phyloP scores from a whole-genome alignment of 2,329 filamentous ascomycete genomes.

The Drechslera avenae region DNA sequence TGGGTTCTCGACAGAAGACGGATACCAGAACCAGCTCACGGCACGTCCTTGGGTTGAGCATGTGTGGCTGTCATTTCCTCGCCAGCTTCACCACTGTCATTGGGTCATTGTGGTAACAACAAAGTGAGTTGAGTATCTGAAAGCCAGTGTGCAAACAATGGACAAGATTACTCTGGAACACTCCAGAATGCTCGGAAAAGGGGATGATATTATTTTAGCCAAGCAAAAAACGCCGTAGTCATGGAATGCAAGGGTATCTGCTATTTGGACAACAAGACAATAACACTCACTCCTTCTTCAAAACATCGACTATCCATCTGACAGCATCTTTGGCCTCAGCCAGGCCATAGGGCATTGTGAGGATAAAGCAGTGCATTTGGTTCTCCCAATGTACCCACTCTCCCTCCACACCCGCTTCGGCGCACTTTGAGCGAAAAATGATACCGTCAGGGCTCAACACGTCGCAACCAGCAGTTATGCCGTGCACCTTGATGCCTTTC shows the following conservation, averaged over 20 bases:
- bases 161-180: background rate
- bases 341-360: constrained; percentile 57
- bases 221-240: background rate
- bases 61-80: too few relatives aligned
- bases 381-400: constrained; percentile 65
- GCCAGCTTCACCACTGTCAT: too few relatives aligned
- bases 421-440: constrained; percentile 55
- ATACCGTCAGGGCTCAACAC: constrained; percentile 60
- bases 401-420: constrained; percentile 51
- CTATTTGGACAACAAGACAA: background rate
- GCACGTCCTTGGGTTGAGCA: too few relatives aligned
- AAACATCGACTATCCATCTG: constrained; percentile 53
- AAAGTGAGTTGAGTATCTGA: background rate
- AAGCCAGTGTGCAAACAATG: too few relatives aligned
- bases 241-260: constrained; percentile 4
- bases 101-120: too few relatives aligned
- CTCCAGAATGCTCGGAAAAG: background rate
- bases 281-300: constrained; percentile 31
- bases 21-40: too few relatives aligned
- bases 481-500: constrained; percentile 56
- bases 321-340: constrained; percentile 54
- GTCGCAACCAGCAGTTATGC: constrained; percentile 59
- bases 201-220: background rate
- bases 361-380: constrained; percentile 65
- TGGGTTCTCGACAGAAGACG: too few relatives aligned